Base-by-base conservation (phyloP, 805 yeast species). In the Kluyveromyces siamensis region DNA sequence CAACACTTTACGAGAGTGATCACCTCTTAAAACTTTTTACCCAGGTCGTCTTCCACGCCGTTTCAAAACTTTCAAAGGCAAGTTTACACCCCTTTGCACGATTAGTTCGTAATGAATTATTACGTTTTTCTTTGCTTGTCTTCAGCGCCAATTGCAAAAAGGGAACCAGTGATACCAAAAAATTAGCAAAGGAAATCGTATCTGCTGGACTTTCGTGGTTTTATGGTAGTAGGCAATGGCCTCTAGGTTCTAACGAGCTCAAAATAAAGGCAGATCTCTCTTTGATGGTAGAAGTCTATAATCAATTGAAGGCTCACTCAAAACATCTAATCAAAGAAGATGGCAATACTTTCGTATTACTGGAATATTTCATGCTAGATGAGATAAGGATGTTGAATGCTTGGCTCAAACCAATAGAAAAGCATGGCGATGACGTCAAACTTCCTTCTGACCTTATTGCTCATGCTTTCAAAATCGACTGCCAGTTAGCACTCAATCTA, bases 1-100 rank as follows among this genome's bases (percentile, higher is more conserved):
- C 96, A 0, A 76, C 88, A 1, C 67, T 80, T 62, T 80, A 80
- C 57, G 85, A 83, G 56, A 81, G 90, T 65, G 79, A 75, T 47
- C 87, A 83, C 54, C 67, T 85, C 33, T 67, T 87, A 54, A 82
- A 81, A 54, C 63, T 84, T 50, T 87, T 87, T 59, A 83, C 90
- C 0, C 68, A 80, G 30, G 72, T 84, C 46, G 71, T 77, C 16
- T 66, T 77, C 30, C 64, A 75, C 40, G 87, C 90, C 0, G 70
- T 90, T 55, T 59, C 63, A 13, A 69, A 72, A 40, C 65, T 81
- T 39, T 57, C 63, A 4, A 55, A 60, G 39, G 96, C 93, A 2
- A 85, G 95, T 56, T 66, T 76, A 44, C 97, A 91, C 65, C 95
- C 97, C 9, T 80, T 81, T 61, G 80, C 96, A 0, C 74, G 97